Evolutionary conservation across 164 flowering plant species (phyloP).

Genomic region (Vitis amurensis): DNA sequence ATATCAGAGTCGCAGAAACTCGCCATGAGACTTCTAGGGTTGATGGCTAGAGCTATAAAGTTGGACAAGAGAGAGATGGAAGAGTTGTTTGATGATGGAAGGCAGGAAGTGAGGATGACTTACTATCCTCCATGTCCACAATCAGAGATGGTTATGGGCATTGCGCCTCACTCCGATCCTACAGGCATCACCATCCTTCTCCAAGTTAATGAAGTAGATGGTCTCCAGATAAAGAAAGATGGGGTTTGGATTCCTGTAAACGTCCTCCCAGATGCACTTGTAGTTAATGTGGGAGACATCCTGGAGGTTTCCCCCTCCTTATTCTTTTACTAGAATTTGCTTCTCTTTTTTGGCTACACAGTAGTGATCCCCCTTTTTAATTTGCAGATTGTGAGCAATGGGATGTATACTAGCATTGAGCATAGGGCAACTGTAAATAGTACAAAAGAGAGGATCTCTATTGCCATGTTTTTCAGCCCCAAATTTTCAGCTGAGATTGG

Average conservation of each 20-base stretch:
- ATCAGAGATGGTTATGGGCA: too few species aligned
- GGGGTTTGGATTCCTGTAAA: neutral
- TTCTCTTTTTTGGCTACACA: too few species aligned
- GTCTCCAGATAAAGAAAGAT: neutral
- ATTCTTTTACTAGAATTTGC: too few species aligned
- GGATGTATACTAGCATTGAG: conserved; percentile 22
- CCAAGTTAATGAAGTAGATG: too few species aligned
- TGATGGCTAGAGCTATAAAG: conserved; percentile 1
- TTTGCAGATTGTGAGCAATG: conserved; percentile 29
- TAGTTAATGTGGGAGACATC: too few species aligned
- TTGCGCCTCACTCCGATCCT: too few species aligned
- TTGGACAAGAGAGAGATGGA: neutral
- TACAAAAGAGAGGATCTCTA: conserved; percentile 23
- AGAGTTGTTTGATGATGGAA: conserved; percentile 3
- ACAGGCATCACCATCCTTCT: too few species aligned
- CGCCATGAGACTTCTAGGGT: neutral
- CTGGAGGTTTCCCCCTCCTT: too few species aligned
- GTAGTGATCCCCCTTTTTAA: too few species aligned
- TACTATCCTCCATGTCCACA: too few species aligned
- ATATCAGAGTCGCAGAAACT: neutral
- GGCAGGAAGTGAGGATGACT: neutral
- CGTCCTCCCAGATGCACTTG: too few species aligned
- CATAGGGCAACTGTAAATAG: conserved; percentile 24
- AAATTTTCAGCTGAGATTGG: conserved; percentile 4
- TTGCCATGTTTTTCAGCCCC: conserved; percentile 17